Evolutionary conservation across 2,329 filamentous ascomycete genomes (phyloP), one percentile per base, ranked within the genome.

Genomic region (Aspergillus sp.): DNA sequence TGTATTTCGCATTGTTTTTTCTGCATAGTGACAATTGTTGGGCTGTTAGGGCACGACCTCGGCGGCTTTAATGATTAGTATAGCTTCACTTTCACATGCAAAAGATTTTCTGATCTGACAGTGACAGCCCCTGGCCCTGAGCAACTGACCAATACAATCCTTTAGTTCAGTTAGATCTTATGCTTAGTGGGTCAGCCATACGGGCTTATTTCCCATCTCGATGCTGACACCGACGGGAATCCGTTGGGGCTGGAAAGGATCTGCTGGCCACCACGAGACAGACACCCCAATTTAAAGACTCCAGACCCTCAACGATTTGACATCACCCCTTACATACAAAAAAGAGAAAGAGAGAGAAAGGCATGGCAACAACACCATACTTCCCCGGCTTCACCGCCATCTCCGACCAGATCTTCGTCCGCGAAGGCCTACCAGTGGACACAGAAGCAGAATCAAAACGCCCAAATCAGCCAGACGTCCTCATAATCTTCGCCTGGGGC

Each of bases 401-500:
- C 3, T 45, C 54, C 1, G 39, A 39, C 20, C 39, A 56, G n/a
- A 38, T 56, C 18, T 51, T 47, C 17, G 30, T 56, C 20, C 54
- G 54, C 15, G 39, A 56, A 22, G 54, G 43, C 6, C 1, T 15
- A 11, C 15, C 52, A 34, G 32, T 12, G 13, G 12, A 34, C 13
- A 13, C 11, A 34, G 3, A 41, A 22, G 11, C 11, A 32, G 9
- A 11, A 5, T 8, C 18, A 41, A 30, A 47, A 39, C 13, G 11
- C 15, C n/a, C 34, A n/a, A n/a, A 15, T 15, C 38, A 47, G 2
- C 39, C 42, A 15, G 8, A 34, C 13, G 24, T 24, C 0, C 30
- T 56, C 4, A 22, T 56, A 18, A 56, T 56, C 5, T 56, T 51
- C 32, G 41, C 26, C 48, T 56, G 54, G 54, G 54, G 54, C 9